Conservation (phyloP, 108 stramenopile genomes). For the Licmophora abbreviata region DNA sequence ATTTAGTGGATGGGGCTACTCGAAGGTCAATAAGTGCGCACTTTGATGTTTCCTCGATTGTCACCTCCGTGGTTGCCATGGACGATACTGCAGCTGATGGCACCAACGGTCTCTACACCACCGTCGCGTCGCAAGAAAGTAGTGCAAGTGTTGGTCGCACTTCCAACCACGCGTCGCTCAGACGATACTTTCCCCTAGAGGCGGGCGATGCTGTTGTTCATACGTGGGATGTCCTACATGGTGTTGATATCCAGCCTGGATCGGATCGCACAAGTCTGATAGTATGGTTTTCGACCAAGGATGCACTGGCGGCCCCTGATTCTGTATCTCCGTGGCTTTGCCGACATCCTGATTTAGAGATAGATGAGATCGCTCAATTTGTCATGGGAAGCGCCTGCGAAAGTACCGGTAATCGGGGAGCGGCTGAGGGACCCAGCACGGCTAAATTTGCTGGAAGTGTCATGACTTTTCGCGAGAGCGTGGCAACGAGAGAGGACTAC, state of each 20-base stretch:
- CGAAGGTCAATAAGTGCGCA: slow-evolving; percentile 54
- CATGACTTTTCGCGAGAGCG: slow-evolving; percentile 2
- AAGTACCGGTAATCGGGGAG: slow-evolving; percentile 7
- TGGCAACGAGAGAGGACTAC: slow-evolving; percentile 1
- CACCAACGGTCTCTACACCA: slow-evolving; percentile 52
- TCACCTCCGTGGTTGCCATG: slow-evolving; percentile 60
- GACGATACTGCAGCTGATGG: slow-evolving; percentile 57
- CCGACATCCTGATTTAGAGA: slow-evolving; percentile 11
- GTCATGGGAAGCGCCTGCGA: slow-evolving; percentile 52
- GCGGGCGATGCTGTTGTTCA: slow-evolving; percentile 61
- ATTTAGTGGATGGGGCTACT: slow-evolving; percentile 10
- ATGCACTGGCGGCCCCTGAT: slow-evolving; percentile 2
- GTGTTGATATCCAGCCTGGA: slow-evolving; percentile 54
- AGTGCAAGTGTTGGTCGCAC: slow-evolving; percentile 4
- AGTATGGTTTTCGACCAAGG: slow-evolving; percentile 49
- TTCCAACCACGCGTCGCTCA: slow-evolving; percentile 47
- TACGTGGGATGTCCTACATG: slow-evolving; percentile 67
- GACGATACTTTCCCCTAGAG: slow-evolving; percentile 47
- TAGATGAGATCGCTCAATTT: slow-evolving; percentile 52
- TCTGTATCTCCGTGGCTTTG: slow-evolving; percentile 36
- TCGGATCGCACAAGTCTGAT: slow-evolving; percentile 60
- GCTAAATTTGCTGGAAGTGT: not conserved
- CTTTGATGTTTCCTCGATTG: slow-evolving; percentile 55
- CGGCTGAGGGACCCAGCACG: not conserved
- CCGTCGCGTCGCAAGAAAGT: not conserved